Conservation (phyloP, 176 grass and related monocot genomes). For the Puccinellia tenuiflora region DNA sequence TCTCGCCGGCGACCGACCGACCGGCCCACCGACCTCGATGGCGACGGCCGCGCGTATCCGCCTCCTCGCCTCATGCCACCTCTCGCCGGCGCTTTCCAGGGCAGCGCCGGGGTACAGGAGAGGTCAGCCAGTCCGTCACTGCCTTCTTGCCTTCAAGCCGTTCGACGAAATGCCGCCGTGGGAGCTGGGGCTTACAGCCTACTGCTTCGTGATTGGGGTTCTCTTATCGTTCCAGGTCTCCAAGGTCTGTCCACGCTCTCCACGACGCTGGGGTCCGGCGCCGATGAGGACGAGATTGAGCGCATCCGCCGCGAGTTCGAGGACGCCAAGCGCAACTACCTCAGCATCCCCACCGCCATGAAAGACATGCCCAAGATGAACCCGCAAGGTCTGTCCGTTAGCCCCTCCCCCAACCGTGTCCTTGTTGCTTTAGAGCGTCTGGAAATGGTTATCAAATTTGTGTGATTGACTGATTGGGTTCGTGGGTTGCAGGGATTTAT, state of each 20-base stretch:
- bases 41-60: background rate
- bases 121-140: background rate
- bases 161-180: slow-evolving; percentile 33
- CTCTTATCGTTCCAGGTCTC: background rate
- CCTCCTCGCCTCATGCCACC: background rate
- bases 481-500: slow-evolving; percentile 59
- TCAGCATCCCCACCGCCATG: slow-evolving; percentile 68
- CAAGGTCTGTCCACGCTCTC: slow-evolving; percentile 28
- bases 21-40: background rate
- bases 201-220: background rate
- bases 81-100: background rate
- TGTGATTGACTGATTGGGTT: background rate
- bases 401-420: background rate
- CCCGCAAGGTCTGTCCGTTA: slow-evolving; percentile 42
- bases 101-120: background rate
- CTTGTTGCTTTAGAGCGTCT: background rate
- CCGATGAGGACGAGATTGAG: slow-evolving; percentile 69
- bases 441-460: background rate
- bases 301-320: slow-evolving; percentile 78
- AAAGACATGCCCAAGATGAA: slow-evolving; percentile 94
- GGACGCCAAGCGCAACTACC: slow-evolving; percentile 79
- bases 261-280: slow-evolving; percentile 39
- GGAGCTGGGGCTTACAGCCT: background rate
- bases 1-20: background rate
- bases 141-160: background rate